Percentiles rank a stretch among this genome's conserved stretches.
Evolutionary conservation across 306 rosid genomes (phyloP).

Genomic region (Malus domestica): ASM211411v1 NC_041793.1:8825001-8825500

Average conservation of each 20-base stretch:
- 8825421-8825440: neutral
- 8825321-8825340: neutral
- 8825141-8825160: slow-evolving; percentile 4
- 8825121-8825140: neutral
- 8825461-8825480: neutral
- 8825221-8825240: slow-evolving; percentile 81
- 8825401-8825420: neutral
- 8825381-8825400: neutral
- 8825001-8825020: neutral
- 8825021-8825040: neutral
- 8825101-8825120: neutral
- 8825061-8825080: neutral
- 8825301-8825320: neutral
- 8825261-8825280: slow-evolving; percentile 87
- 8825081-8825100: neutral
- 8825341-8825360: neutral
- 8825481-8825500: no score
- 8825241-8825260: slow-evolving; percentile 89
- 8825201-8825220: slow-evolving; percentile 98
- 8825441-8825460: neutral
- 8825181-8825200: slow-evolving; percentile 94
- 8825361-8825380: neutral
- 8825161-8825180: slow-evolving; percentile 72
- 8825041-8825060: neutral
- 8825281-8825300: neutral